Conservation (phyloP, 2,329 filamentous ascomycete species). For the Penicillium sp. region DNA sequence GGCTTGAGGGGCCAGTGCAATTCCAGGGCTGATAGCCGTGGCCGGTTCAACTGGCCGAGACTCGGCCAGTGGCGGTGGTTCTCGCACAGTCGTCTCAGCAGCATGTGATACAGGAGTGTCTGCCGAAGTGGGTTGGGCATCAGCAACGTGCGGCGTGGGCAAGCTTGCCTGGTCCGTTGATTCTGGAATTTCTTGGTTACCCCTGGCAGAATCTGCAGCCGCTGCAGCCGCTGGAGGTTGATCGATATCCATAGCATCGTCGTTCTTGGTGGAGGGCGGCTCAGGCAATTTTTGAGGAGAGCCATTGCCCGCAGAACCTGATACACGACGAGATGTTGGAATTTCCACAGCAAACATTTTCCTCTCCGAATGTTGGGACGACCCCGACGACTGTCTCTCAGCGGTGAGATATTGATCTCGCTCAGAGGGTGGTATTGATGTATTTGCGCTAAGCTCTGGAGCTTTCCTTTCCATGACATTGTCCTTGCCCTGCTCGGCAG, state of each 20-base stretch:
- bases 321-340: background rate
- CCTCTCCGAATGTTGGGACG: background rate
- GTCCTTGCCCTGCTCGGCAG: background rate
- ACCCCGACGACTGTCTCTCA: background rate
- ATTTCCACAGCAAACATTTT: constrained; percentile 3
- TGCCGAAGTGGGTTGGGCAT: background rate
- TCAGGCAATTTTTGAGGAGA: background rate
- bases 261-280: background rate
- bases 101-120: background rate
- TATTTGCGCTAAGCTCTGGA: background rate
- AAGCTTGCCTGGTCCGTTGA: background rate
- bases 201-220: background rate
- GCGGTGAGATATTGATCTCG: background rate
- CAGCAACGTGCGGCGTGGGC: background rate
- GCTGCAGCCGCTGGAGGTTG: constrained; percentile 2
- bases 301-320: background rate
- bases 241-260: constrained; percentile 17
- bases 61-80: background rate
- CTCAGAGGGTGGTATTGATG: background rate
- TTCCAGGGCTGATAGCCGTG: background rate
- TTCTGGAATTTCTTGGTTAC: background rate
- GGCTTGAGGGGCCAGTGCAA: background rate
- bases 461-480: background rate
- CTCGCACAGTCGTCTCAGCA: background rate
- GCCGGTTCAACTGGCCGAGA: background rate